Conservation (phyloP, 768 basidiomycete species). For the Pleurotus sapidus region DNA sequence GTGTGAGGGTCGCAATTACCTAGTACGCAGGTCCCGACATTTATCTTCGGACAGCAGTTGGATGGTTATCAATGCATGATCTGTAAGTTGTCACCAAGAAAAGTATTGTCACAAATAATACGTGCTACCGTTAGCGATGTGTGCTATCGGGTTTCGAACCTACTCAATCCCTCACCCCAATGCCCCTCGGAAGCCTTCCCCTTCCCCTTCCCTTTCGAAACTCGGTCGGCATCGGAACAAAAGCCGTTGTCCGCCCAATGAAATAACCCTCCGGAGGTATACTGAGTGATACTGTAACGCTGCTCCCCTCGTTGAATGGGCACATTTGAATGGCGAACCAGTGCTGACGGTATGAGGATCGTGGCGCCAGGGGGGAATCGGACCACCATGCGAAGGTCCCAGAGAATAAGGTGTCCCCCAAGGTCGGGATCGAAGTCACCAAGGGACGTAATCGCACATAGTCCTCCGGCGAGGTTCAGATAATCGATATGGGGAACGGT, state of each 20-base stretch:
- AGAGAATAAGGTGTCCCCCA: conserved; percentile 19
- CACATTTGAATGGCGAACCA: conserved; percentile 11
- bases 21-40: too few relatives aligned
- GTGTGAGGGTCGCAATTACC: too few relatives aligned
- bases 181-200: too few relatives aligned
- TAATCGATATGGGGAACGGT: conserved; percentile 18
- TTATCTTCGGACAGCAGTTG: too few relatives aligned
- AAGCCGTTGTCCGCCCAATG: conserved; percentile 11
- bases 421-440: conserved; percentile 12
- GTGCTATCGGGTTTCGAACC: too few relatives aligned
- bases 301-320: conserved; percentile 7
- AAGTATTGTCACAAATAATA: too few relatives aligned
- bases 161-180: too few relatives aligned
- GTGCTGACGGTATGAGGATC: conserved; percentile 17
- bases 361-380: conserved; percentile 16
- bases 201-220: not conserved
- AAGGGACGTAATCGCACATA: conserved; percentile 14
- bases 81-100: too few relatives aligned
- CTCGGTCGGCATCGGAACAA: not conserved
- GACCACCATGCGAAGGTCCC: conserved; percentile 13
- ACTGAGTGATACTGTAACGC: conserved; percentile 15
- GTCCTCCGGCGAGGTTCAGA: conserved; percentile 19
- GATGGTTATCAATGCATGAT: too few relatives aligned
- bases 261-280: conserved; percentile 15
- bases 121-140: too few relatives aligned